Evolutionary conservation across 1,284 basidiomycete genomes (phyloP).

Genomic region (Prillingera fragicola): DNA sequence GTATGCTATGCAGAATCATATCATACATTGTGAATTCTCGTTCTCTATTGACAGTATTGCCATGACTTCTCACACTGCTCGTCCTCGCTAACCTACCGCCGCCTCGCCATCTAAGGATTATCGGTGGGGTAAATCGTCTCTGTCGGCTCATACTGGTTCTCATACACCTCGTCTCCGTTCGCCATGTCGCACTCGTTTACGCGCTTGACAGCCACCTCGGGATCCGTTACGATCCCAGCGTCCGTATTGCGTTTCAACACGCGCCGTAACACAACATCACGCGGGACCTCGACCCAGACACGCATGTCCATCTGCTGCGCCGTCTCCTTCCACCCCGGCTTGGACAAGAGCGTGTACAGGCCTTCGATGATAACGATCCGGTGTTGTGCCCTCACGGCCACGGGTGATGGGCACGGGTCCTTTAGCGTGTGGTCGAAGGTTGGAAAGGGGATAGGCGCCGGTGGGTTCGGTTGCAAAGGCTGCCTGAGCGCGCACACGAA

Average conservation of each 20-base stretch:
- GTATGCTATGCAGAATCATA: too few relatives aligned
- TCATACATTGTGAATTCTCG: too few relatives aligned
- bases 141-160: constrained; percentile 15
- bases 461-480: constrained; percentile 52
- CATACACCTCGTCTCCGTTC: constrained; percentile 26
- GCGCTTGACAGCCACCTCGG: constrained; percentile 1
- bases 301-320: constrained; percentile 67
- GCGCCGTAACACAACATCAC: constrained; percentile 58
- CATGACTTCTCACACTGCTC: too few relatives aligned
- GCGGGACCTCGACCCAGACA: constrained; percentile 66
- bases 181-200: constrained; percentile 18
- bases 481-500: constrained; percentile 64
- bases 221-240: constrained; percentile 33
- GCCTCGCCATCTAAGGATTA: neutral
- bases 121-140: constrained; percentile 15
- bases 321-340: constrained; percentile 66
- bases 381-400: constrained; percentile 59
- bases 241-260: constrained; percentile 54
- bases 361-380: constrained; percentile 78
- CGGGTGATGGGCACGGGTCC: constrained; percentile 50
- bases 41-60: too few relatives aligned
- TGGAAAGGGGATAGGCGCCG: constrained; percentile 38
- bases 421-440: constrained; percentile 52
- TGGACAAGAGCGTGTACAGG: constrained; percentile 67
- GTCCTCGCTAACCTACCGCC: too few relatives aligned